phyloP scores from a whole-genome alignment of 2,329 filamentous ascomycete species.

The Penicillium nordicum region DNA sequence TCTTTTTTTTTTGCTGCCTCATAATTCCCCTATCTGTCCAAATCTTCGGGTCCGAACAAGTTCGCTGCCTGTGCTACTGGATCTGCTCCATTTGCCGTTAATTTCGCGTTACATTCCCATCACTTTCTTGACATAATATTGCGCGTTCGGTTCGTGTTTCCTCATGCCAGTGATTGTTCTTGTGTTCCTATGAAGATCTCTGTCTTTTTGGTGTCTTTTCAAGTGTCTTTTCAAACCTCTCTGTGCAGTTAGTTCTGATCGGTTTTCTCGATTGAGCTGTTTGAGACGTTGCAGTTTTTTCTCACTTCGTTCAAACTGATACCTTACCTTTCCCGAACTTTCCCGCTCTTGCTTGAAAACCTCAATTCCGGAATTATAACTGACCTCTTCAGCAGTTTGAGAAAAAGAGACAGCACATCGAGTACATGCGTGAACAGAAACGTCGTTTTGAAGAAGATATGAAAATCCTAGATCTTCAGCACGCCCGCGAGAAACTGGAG shows the following conservation, averaged over 20 bases:
- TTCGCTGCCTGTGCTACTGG: not conserved
- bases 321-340: not conserved
- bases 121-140: not conserved
- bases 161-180: not conserved
- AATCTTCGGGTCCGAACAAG: not conserved
- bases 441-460: slow-evolving; percentile 89
- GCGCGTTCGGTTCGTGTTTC: not conserved
- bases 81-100: not conserved
- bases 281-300: not conserved
- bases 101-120: not conserved
- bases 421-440: slow-evolving; percentile 83
- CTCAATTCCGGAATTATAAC: not conserved
- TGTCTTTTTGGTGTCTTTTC: not conserved
- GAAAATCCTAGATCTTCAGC: slow-evolving; percentile 81
- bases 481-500: slow-evolving; percentile 77
- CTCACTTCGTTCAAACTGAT: not conserved
- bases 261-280: not conserved
- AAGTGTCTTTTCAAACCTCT: not conserved
- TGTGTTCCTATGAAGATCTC: not conserved
- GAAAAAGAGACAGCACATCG: slow-evolving; percentile 90
- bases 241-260: not conserved
- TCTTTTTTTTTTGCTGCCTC: not conserved
- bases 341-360: not conserved
- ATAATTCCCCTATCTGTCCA: not conserved
- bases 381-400: slow-evolving; percentile 67